These are phyloP conservation scores for Saccharomyces uvarum DNA, from an alignment of 1,139 yeast species.

Conservation along the genomic window DNA sequence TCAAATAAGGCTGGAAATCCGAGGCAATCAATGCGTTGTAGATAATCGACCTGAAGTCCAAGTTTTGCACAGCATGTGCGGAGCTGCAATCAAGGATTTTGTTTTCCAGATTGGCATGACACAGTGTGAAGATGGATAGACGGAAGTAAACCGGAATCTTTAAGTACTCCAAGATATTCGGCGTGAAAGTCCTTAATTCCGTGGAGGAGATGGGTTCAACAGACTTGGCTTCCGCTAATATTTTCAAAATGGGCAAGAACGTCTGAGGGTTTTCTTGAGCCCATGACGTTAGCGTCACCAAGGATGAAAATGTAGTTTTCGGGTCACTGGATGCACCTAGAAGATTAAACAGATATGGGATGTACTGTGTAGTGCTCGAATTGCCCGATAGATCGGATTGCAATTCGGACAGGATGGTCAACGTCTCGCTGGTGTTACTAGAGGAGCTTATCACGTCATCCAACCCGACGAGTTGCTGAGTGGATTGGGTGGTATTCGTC, in stretches of 20 bases:
- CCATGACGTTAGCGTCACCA: conserved; percentile 22
- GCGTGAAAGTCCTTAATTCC: conserved; percentile 19
- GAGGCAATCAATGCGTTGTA: conserved; percentile 25
- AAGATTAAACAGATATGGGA: conserved; percentile 23
- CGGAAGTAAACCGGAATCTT: conserved; percentile 24
- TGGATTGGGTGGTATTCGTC: conserved; percentile 21
- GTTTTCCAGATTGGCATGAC: conserved; percentile 20
- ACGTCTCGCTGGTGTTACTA: conserved; percentile 19
- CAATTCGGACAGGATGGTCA: conserved; percentile 17
- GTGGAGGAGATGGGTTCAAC: conserved; percentile 16
- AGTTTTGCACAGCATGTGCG: conserved; percentile 28
- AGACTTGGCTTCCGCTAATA: conserved; percentile 17
- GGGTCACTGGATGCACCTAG: conserved; percentile 25
- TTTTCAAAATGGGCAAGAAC: conserved; percentile 22
- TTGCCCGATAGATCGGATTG: conserved; percentile 14
- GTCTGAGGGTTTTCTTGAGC: conserved; percentile 22
- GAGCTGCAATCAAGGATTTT: conserved; percentile 20
- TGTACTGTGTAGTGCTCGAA: conserved; percentile 13
- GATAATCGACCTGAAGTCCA: conserved; percentile 25
- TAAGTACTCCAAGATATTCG: conserved; percentile 22
- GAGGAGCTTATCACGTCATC: conserved; percentile 20
- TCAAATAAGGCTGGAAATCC: conserved; percentile 27
- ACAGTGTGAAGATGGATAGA: conserved; percentile 28
- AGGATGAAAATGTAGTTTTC: conserved; percentile 22
- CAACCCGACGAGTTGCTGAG: conserved; percentile 21